Evolutionary conservation across 2,329 filamentous ascomycete species (phyloP).

Genomic region (Cytospora schulzeri): DNA sequence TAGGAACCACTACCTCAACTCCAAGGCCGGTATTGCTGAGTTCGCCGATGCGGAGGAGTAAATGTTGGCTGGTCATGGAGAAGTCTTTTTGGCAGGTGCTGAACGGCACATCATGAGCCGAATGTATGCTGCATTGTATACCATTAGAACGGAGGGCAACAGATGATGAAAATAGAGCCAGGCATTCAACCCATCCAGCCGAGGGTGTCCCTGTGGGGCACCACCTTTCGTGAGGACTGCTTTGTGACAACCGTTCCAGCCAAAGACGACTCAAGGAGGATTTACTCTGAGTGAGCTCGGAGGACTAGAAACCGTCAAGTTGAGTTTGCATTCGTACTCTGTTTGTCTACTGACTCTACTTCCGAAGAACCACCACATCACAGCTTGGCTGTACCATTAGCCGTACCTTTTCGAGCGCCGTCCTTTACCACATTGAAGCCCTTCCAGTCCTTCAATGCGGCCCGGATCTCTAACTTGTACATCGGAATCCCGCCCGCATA

Average conservation of each 20-base stretch:
- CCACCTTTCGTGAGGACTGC: not conserved
- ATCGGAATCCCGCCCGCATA: conserved; percentile 46
- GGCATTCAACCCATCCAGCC: conserved; percentile 1
- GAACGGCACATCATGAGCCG: not conserved
- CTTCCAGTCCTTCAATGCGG: conserved; percentile 39
- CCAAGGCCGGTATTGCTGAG: conserved; percentile 70
- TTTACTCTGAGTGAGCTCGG: not conserved
- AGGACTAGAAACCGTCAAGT: not conserved
- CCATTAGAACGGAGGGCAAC: conserved; percentile 16
- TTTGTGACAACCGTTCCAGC: not conserved
- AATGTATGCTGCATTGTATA: conserved; percentile 17
- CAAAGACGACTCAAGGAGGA: not conserved
- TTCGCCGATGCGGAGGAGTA: conserved; percentile 48
- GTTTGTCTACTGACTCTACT: not conserved
- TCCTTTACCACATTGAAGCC: conserved; percentile 36
- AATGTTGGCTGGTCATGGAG: conserved; percentile 18
- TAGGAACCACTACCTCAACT: conserved; percentile 82
- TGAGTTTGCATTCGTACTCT: too few species aligned
- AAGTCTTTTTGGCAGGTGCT: not conserved
- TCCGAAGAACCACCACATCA: not conserved
- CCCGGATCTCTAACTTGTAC: conserved; percentile 39
- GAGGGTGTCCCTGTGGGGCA: not conserved
- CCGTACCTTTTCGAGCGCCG: not conserved
- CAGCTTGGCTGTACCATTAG: not conserved
- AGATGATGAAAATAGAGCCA: conserved; percentile 12